A percentile compares a stretch with the other conserved stretches of the same genome.
Evolutionary conservation across 1,284 basidiomycete species (phyloP).

Genomic region (Heterobasidion parviporum): DNA sequence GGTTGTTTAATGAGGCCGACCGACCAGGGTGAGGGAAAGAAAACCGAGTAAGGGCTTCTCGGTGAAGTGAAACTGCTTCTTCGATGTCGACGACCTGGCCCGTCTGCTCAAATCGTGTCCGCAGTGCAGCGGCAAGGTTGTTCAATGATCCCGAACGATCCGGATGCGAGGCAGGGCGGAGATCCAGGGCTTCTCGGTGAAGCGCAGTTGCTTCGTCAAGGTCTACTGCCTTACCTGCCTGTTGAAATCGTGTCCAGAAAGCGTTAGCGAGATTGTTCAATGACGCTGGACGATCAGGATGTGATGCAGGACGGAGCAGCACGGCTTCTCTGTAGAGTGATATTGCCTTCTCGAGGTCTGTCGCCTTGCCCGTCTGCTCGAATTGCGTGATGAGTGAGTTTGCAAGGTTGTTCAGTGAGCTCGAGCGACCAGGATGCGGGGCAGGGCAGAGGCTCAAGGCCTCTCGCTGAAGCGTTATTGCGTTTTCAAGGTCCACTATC

Average conservation of each 20-base stretch:
- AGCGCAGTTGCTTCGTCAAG: conserved; percentile 22
- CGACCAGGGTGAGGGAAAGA: neutral
- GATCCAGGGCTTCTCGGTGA: conserved; percentile 15
- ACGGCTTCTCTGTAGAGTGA: neutral
- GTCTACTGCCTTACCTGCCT: conserved; percentile 16
- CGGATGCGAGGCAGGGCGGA: conserved; percentile 13
- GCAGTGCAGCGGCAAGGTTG: conserved; percentile 21
- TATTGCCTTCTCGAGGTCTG: neutral
- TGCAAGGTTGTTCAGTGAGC: neutral
- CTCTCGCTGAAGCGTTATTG: neutral
- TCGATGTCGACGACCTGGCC: conserved; percentile 21
- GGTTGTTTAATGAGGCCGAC: neutral
- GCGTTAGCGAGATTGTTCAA: conserved; percentile 22
- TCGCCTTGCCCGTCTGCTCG: neutral
- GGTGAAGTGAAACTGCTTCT: conserved; percentile 20
- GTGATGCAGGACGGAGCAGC: neutral
- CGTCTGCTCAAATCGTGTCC: conserved; percentile 18
- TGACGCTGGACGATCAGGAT: conserved; percentile 7
- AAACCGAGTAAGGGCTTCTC: conserved; percentile 12
- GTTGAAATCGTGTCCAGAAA: conserved; percentile 19
- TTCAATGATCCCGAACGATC: conserved; percentile 13
- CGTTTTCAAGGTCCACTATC: neutral
- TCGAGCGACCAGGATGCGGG: neutral
- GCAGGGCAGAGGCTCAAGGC: neutral
- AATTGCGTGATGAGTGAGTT: neutral